Base-by-base conservation (phyloP, 2,329 filamentous ascomycete genomes). In the Penicillium janthinellum region DNA sequence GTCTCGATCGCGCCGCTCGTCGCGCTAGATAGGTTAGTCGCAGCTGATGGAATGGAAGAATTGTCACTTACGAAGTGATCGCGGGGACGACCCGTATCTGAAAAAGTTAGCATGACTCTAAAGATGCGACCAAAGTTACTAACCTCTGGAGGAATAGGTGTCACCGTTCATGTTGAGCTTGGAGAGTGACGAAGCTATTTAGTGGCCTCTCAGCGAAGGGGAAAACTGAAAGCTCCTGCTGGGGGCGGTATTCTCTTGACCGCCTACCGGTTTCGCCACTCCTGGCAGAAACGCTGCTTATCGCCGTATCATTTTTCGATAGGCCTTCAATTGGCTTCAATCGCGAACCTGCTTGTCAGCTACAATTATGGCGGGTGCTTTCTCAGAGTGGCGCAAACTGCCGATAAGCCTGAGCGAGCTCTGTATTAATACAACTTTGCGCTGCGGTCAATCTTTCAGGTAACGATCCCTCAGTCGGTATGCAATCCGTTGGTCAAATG, bases 391-490 rank as follows among this genome's bases (percentile, higher is more conserved):
- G 95, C 87, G 87, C 65, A 96, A 91, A 79, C 79, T 99, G 67
- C 92, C 95, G 25, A 81, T 97, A 42, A 90, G 83, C 61, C 79
- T 96, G 37, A 86, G 88, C 4, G 95, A 99, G 73, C 85, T 99
- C 4, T 97, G 92, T 74, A 92, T 99, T 66, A 92, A 96, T 70
- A 99, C 94, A 0, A 96, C 92, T 0, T 81, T 99, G 37, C 88
- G 94, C 63, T 99, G 95, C 74, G 95, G 95, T 3, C 95, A 99
- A 75, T 96, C 94, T 0, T 99, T 99, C 67, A 80, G 86, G 85
- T 86, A 75, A 60, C 65, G 22, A 12, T 6, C 25, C 14, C 11
- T 64, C 48, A 7, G 10, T 17, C 12, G 12, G 4, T 25, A 44
- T 64, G 55, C 15, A 28, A 41, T 37, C 51, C 22, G 25, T 12